Evolutionary conservation across 129 eudicot genomes (phyloP), one percentile per base, ranked within the genome.

Genomic region (Ambrosia artemisiifolia): DNA sequence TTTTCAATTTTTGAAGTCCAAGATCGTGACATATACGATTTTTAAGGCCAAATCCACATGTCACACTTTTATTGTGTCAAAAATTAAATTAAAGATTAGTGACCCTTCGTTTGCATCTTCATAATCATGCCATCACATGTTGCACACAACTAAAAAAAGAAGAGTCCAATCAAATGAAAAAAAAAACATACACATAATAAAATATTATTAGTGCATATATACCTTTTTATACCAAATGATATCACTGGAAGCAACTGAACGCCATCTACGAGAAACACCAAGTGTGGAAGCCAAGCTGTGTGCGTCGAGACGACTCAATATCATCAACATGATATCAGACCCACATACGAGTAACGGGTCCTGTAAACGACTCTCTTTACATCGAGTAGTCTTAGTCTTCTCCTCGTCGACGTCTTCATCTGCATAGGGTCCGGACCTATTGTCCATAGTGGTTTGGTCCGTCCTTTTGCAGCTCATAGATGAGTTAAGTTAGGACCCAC

Each of bases 201-300:
- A 5, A 5, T 32, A 7, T 6, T 13, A 20, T 4, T 20, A n/a
- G n/a, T n/a, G n/a, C n/a, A n/a, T n/a, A 2, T 69, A 44, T 64
- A 84, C 94, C 94, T 80, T 77, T 72, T 28, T 34, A 49, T 83
- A 30, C 96, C 96, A 89, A 56, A 89, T 65, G 63, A 62, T 14
- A 65, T 89, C 89, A 32, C 68, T 63, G 16, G 85, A 89, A 82
- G 92, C 96, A 3, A 86, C 72, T 12, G 53, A 71, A n/a, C 47
- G 75, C 96, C 96, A 89, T 11, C 62, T 70, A 63, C 83, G 78
- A 24, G 92, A 89, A 28, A 86, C 96, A 73, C 82, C 63, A 54
- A 84, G 89, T 9, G 82, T 72, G 34, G 80, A 79, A 84, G 86
- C 96, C 81, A 82, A 63, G 74, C 91, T 86, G 80, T 78, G 84